Evolutionary conservation across 768 basidiomycete species (phyloP).

Genomic region (Mycena maculata): DNA sequence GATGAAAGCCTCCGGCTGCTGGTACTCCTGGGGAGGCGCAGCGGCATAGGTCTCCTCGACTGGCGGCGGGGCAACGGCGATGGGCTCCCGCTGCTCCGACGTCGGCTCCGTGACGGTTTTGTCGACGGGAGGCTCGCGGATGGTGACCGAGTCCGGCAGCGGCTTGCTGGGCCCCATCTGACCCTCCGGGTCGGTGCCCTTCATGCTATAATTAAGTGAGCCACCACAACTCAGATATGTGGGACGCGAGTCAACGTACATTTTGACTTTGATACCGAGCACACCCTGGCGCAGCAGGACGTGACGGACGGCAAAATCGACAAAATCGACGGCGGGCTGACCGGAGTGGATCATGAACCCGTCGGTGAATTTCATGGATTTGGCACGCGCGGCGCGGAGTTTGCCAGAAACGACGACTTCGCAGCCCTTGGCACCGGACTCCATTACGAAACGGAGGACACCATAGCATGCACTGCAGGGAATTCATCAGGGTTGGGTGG

Average conservation of each 20-base stretch:
- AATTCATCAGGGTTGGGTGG: not conserved
- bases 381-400: conserved; percentile 99
- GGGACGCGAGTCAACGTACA: conserved; percentile 59
- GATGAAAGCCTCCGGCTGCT: conserved; percentile 53
- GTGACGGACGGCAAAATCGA: conserved; percentile 97
- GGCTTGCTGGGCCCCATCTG: conserved; percentile 90
- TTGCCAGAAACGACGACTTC: conserved; percentile 99
- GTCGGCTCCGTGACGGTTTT: conserved; percentile 90
- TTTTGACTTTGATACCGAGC: conserved; percentile 99
- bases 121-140: conserved; percentile 90
- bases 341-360: conserved; percentile 99
- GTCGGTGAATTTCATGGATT: conserved; percentile 99
- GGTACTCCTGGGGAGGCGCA: conserved; percentile 56
- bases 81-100: conserved; percentile 88
- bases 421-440: conserved; percentile 99
- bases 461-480: conserved; percentile 92
- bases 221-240: not conserved
- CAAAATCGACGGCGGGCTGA: conserved; percentile 96
- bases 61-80: conserved; percentile 60
- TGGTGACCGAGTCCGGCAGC: conserved; percentile 93
- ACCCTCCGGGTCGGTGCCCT: conserved; percentile 94
- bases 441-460: conserved; percentile 99
- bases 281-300: conserved; percentile 99
- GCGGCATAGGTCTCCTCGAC: conserved; percentile 62
- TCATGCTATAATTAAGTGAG: conserved; percentile 77